Percentiles rank a stretch among this genome's conserved stretches.
Conservation (phyloP, 306 rosid species). For the Styphnolobium japonicum region DNA sequence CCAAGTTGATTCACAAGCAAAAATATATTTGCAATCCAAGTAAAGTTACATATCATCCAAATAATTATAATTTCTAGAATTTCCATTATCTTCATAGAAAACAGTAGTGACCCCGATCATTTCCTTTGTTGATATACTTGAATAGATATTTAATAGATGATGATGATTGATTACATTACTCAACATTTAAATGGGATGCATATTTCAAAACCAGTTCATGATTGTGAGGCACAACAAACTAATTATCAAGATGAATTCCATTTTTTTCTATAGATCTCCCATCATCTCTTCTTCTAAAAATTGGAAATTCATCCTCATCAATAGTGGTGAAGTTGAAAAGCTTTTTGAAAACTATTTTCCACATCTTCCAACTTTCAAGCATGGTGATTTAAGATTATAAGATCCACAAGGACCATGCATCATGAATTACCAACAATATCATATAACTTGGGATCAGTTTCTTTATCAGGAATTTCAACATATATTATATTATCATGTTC, state of each 20-base stretch:
- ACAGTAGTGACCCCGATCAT: no score
- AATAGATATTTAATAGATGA: no score
- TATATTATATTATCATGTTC: neutral
- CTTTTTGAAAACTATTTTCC: neutral
- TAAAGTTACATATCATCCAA: no score
- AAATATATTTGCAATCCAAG: no score
- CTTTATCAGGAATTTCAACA: neutral
- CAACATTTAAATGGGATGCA: neutral
- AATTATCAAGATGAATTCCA: neutral
- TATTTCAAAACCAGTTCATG: no score
- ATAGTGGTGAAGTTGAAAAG: neutral
- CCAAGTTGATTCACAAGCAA: no score
- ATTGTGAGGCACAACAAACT: neutral
- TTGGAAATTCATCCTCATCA: neutral
- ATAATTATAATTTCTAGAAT: no score
- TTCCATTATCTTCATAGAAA: no score
- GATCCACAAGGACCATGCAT: neutral
- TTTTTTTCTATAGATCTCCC: neutral
- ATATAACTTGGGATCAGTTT: neutral
- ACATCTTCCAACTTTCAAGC: neutral
- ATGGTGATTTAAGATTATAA: neutral
- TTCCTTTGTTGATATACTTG: no score
- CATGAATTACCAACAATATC: neutral
- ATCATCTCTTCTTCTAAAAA: neutral
- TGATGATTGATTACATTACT: no score